Base-by-base conservation (phyloP, 257 asterid genomes). In the Voacanga thouarsii region DNA sequence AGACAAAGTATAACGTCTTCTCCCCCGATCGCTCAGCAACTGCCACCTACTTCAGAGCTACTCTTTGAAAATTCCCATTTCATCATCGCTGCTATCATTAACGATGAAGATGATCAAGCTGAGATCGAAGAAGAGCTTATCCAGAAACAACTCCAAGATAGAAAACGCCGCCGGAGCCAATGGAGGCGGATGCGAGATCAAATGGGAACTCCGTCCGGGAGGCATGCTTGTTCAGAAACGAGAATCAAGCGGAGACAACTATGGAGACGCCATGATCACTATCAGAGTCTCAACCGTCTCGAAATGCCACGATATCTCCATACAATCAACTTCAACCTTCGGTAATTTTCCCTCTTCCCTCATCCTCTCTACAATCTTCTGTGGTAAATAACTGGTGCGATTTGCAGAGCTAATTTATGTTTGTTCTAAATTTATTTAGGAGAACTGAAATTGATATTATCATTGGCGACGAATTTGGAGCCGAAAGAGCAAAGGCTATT, bases 151-250 rank as follows among this genome's bases (percentile, higher is more conserved):
- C 82, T 86, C 92, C 3, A 88, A 89, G 86, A 44, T 82, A 7
- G 77, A 64, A 11, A 78, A 75, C 21, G 68, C 53, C 12, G 77
- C 28, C 19, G 74, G 60, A 44, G 39, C 78, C 78, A 64, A 68
- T 12, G 7, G 44, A 2, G 37, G 56, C 21, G 21, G 37, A 16
- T 10, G 83, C 1, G 92, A 93, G 76, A 93, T 91, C 72, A 90
- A 88, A 68, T 93, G 97, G 97, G 97, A 93, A 55, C 66, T 91
- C 8, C 86, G 97, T 67, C 97, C 97, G 0, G 97, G 97, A 0
- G 97, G 97, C 72, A 93, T 93, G 97, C 86, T 93, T 18, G 97
- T 93, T 10, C 97, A 93, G 64, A 93, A 82, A 63, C 79, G 97
- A 82, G 94, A 87, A 24, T 86, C 72, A 7, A 67, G 51, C 72